phyloP scores from a whole-genome alignment of 192 early-diverging fungal genomes.

The Globomyces pollinis-pini region DNA sequence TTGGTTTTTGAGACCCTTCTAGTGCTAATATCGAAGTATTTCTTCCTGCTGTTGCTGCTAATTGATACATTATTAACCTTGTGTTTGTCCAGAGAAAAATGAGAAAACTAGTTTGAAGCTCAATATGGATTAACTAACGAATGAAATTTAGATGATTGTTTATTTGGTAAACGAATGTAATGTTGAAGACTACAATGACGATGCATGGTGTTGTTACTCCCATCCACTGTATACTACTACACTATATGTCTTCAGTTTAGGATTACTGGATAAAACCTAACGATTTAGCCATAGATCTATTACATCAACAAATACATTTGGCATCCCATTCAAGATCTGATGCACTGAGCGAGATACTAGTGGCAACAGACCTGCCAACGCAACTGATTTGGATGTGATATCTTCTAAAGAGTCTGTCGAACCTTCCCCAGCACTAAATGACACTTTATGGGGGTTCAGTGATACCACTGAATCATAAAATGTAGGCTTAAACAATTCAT shows the following conservation, averaged over 20 bases:
- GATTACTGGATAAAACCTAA: conserved; percentile 23
- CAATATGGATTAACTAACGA: no score
- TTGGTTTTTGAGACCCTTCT: no score
- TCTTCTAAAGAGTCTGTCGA: conserved; percentile 66
- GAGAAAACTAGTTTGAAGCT: no score
- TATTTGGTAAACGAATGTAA: no score
- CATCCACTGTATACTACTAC: conserved; percentile 40
- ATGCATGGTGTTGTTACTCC: conserved; percentile 29
- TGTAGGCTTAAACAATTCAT: conserved; percentile 16
- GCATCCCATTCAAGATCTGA: conserved; percentile 25
- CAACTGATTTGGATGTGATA: conserved; percentile 18
- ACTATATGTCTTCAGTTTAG: conserved; percentile 34
- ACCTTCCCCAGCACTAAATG: conserved; percentile 19
- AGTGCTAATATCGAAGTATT: no score
- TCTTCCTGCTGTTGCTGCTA: no score
- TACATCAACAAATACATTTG: conserved; percentile 37
- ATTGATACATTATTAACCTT: no score
- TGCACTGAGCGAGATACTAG: conserved; percentile 24
- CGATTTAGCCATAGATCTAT: background rate
- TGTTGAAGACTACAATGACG: no score
- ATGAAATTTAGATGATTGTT: no score
- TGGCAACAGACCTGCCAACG: conserved; percentile 32
- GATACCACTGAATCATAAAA: conserved; percentile 14
- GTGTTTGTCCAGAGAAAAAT: no score
- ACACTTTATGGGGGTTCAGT: background rate